Base-by-base conservation (phyloP, 2,329 filamentous ascomycete genomes). In the Fusarium nematophilum region DNA sequence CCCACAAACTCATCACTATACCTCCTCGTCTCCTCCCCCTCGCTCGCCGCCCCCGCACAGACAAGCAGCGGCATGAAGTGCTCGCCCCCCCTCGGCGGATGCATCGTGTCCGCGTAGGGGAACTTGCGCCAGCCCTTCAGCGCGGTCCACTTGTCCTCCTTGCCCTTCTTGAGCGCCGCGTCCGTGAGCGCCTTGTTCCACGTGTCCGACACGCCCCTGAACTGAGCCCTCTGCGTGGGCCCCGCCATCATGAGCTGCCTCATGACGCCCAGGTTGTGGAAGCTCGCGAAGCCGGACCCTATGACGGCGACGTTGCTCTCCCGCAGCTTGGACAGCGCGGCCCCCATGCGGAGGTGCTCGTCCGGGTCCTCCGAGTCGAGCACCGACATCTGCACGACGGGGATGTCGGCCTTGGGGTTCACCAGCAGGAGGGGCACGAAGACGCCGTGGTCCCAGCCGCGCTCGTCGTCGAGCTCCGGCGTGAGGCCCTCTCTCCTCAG, bases 1-100 rank as follows among this genome's bases (percentile, higher is more conserved):
- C 81, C 82, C 43, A 73, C 21, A 59, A 77, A 84, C 6, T 78
- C 71, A 68, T 86, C 84, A n/a, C 70, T 71, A 61, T 84, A 86
- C 11, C 59, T 70, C 59, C 71, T 73, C 14, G 73, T 78, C 67
- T 70, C 70, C 42, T 78, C 81, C 1, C 68, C 72, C 15, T 79
- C 79, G 10, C 70, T 77, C 0, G 80, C 83, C 0, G 79, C 79
- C 1, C 81, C 83, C 4, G 83, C 82, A 62, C 81, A 83, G 26
- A 87, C 85, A 38, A 86, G 68, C 71, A 87, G 68, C 53, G 85
- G 85, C 77, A 87, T 71, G 49, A 87, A 86, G 61, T 87, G 85
- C 72, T 87, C 85, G 0, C 81, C 83, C 0, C 80, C 83, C 9
- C 75, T 68, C 2, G 72, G 71, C 3, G 85, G 85, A 67, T 87